Evolutionary conservation across 495 filamentous ascomycete species (phyloP).

Genomic region (Immersiella caudata): DNA sequence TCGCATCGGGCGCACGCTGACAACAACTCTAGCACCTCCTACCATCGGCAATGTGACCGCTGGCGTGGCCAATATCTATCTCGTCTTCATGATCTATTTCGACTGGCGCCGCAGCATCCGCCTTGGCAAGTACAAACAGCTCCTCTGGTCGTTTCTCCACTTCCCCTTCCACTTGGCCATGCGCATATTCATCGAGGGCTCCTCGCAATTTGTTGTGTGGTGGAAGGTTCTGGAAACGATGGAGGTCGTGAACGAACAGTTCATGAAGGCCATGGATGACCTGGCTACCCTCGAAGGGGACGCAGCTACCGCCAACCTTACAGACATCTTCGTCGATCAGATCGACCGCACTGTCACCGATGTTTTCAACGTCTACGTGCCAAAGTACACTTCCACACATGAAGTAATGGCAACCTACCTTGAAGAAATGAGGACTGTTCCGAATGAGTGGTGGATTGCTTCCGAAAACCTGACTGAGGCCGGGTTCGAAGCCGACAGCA

Average conservation of each 20-base stretch:
- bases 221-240: slow-evolving; percentile 12
- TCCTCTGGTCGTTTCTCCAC: slow-evolving; percentile 68
- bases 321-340: neutral
- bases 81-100: slow-evolving; percentile 73
- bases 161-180: slow-evolving; percentile 56
- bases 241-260: neutral
- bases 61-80: slow-evolving; percentile 50
- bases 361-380: slow-evolving; percentile 2
- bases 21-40: neutral
- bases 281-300: no score
- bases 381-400: neutral
- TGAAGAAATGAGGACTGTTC: no score
- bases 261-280: neutral
- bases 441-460: no score
- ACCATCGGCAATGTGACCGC: slow-evolving; percentile 36
- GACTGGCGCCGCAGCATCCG: slow-evolving; percentile 56
- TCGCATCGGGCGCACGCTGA: no score
- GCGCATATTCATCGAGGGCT: slow-evolving; percentile 14
- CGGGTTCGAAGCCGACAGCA: no score
- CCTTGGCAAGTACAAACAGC: slow-evolving; percentile 61
- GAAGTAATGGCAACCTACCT: no score
- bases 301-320: neutral
- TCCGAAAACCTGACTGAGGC: no score
- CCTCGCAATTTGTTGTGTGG: slow-evolving; percentile 15
- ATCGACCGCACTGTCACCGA: slow-evolving; percentile 2